Percentiles rank a stretch among this genome's conserved stretches.
Conservation (phyloP, 345 rosid genomes). For the Ricinus communis region DNA sequence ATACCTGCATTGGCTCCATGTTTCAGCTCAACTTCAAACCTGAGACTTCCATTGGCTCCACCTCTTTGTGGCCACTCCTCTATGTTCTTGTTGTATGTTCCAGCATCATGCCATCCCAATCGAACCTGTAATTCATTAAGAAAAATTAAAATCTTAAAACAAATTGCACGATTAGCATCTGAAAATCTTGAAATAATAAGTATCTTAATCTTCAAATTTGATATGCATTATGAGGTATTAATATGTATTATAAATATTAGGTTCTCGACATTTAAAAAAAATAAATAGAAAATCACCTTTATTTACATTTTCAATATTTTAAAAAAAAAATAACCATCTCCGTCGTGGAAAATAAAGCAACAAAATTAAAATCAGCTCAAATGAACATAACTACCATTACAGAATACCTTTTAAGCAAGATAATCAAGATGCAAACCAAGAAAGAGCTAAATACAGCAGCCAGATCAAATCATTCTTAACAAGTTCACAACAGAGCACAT, state of each 20-base stretch:
- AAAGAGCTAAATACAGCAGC: neutral
- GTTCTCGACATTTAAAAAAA: no score
- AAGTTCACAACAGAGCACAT: no score
- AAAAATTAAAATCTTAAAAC: neutral
- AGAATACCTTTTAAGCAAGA: neutral
- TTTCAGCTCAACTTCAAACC: constrained; percentile 87
- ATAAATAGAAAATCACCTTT: no score
- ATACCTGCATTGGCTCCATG: constrained; percentile 95
- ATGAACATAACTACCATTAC: no score
- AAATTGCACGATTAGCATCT: neutral
- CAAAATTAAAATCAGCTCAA: no score
- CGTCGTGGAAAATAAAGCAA: neutral
- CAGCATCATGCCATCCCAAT: constrained; percentile 95
- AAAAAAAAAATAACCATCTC: neutral
- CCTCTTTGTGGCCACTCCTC: constrained; percentile 92
- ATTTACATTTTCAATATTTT: no score
- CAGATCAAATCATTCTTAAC: no score
- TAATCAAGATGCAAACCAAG: neutral
- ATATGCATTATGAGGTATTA: no score
- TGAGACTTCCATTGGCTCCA: constrained; percentile 92
- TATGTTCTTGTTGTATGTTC: constrained; percentile 86
- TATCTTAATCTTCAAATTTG: no score
- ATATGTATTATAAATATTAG: no score
- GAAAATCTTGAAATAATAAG: neutral
- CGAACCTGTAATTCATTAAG: constrained; percentile 53